Evolutionary conservation across 768 basidiomycete genomes (phyloP), one percentile per base, ranked within the genome.

Genomic region (Brasilioporus rufonigricans): DNA sequence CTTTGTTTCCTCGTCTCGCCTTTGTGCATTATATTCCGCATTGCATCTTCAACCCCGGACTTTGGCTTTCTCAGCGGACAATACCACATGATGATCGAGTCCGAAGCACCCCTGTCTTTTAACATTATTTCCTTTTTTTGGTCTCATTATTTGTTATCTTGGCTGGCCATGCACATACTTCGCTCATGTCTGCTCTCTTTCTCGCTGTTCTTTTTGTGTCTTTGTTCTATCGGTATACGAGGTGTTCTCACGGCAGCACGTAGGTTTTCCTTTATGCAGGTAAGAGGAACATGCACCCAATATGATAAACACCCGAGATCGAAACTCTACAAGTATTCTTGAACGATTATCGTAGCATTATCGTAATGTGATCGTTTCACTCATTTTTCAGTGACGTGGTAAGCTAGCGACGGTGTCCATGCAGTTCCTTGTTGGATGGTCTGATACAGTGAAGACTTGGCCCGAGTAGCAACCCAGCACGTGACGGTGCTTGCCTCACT

Each of bases 241-340:
- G 52, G 44, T 59, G 44, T 61, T 54, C 38, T 48, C 50, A 11
- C 7, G 52, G 36, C 43, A 44, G 50, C 56, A 57, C 55, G 38
- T 61, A 39, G 69, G 49, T 54, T 52, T 57, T 64, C 48, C 32
- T 60, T 67, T 60, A 67, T 65, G 67, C 61, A 59, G 65, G 69
- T 65, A 67, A 66, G 60, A 44, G 45, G 54, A 45, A 51, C 59
- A 65, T 56, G 61, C 68, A 60, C 24, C 52, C 48, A 50, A 55
- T 56, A 66, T 59, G 62, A 64, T 60, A 50, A 41, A 27, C 54
- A 6, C 50, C 44, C 50, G 26, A 49, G 44, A 47, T 54, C 58
- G 41, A 63, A 69, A 61, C 49, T 60, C 18, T 70, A 70, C 61
- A 32, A 53, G 67, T 71, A 69, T 50, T 60, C 49, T 68, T 62